Evolutionary conservation across 2,329 filamentous ascomycete genomes (phyloP).

Genomic region (Diaporthe aspalathi): DNA sequence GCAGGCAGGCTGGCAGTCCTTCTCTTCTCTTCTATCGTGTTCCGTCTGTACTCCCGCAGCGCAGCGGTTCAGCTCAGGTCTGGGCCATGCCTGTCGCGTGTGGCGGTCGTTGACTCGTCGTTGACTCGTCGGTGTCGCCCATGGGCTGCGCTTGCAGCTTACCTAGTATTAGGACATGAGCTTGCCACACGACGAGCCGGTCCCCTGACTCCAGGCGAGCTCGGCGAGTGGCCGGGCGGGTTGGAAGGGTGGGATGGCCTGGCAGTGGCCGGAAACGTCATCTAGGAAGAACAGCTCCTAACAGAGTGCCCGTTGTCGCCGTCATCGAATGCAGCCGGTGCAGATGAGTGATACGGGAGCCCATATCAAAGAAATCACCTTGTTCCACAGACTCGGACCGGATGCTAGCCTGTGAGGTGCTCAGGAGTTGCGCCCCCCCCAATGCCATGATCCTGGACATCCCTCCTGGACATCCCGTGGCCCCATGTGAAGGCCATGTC

Average conservation of each 20-base stretch:
- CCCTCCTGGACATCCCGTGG: constrained; percentile 15
- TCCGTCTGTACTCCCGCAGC: too few relatives aligned
- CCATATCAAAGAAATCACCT: constrained; percentile 9
- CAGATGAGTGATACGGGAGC: neutral
- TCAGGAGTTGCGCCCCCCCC: too few relatives aligned
- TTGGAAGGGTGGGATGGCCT: neutral
- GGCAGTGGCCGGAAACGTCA: constrained; percentile 22
- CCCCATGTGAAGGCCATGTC: constrained; percentile 13
- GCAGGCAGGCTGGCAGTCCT: too few relatives aligned
- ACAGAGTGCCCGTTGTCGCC: neutral
- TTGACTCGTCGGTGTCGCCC: constrained; percentile 5
- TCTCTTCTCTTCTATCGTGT: neutral
- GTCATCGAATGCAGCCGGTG: constrained; percentile 5
- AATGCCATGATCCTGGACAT: too few relatives aligned
- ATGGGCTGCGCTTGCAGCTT: neutral
- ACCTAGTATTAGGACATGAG: constrained; percentile 12
- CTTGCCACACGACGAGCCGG: constrained; percentile 4
- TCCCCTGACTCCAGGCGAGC: constrained; percentile 9
- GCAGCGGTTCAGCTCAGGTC: neutral
- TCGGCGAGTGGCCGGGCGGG: constrained; percentile 7
- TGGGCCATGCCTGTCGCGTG: too few relatives aligned
- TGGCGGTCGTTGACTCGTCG: constrained; percentile 27
- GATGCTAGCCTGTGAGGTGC: neutral
- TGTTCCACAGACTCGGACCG: neutral
- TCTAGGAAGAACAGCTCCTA: neutral